Base-by-base conservation (phyloP, 2,329 filamentous ascomycete genomes). In the Hyphodiscus sp. region DNA sequence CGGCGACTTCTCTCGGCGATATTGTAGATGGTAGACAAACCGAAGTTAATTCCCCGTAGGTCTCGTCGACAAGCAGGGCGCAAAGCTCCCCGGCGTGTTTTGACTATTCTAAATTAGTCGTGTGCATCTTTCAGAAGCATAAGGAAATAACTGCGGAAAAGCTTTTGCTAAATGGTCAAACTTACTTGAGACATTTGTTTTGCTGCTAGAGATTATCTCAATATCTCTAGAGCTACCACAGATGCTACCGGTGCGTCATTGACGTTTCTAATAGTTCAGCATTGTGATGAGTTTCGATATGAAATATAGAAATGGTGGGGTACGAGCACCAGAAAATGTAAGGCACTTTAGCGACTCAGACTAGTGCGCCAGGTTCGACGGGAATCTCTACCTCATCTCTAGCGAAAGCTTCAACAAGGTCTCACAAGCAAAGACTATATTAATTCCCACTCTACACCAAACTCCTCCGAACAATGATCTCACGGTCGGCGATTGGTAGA, bases 41-140 rank as follows among this genome's bases (percentile, higher is more conserved):
- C 69, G 90, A 89, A 58, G 91, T 90, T 55, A 97, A 83, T 74
- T 95, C 89, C 68, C 94, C 94, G 71, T 94, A 92, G 55, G 89
- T 79, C 69, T 96, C 91, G 68, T 91, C 85, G 59, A 97, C 86
- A 59, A 96, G 80, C 69, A 95, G 83, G 75, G 86, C 82, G 76
- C 90, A 96, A 68, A 97, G 88, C 81, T 96, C 89, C 67, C 87
- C 83, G 62, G 87, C 79, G 69, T 87, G 81, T 75, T 90, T 83
- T 57, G 82, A 83, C 82, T 86, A 59, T 50, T 56, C 41, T 41
- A 30, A 57, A 60, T 62, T 45, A 58, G 56, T 58, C 33, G 33
- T 38, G 33, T 38, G 33, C 33, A 33, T 8, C 29, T 33, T 15
- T 38, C 23, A 19, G 18, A 55, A 41, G 69, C 53, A 67, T 64